Percentiles rank a stretch among this genome's conserved stretches.
phyloP scores from a whole-genome alignment of 305 asterid species.

The Fraxinus latifolia region DNA sequence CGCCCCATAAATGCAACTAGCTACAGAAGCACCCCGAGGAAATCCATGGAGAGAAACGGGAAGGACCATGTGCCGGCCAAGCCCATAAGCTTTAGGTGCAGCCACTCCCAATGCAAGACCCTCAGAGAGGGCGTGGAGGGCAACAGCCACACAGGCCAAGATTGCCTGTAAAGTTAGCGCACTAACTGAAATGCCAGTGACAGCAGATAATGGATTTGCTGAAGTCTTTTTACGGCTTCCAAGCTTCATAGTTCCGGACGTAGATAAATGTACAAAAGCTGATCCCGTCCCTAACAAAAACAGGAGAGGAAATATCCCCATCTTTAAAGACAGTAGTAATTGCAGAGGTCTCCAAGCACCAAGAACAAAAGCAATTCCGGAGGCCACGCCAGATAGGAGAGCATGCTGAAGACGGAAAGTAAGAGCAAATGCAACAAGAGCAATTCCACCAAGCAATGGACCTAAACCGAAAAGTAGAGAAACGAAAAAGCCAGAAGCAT shows the following conservation, averaged over 20 bases:
- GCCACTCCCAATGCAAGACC: constrained; percentile 96
- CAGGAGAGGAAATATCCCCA: constrained; percentile 55
- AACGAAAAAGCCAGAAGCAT: constrained; percentile 79
- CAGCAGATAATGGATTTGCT: constrained; percentile 45
- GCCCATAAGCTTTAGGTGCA: constrained; percentile 93
- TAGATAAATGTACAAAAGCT: constrained; percentile 42
- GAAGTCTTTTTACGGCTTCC: constrained; percentile 63
- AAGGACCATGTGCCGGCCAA: constrained; percentile 91
- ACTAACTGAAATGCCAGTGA: constrained; percentile 47
- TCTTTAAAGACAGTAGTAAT: constrained; percentile 62
- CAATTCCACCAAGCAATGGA: constrained; percentile 77
- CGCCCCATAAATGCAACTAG: constrained; percentile 85
- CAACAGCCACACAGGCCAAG: constrained; percentile 65
- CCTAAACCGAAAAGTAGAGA: constrained; percentile 88
- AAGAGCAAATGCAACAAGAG: constrained; percentile 74
- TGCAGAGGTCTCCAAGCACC: constrained; percentile 89
- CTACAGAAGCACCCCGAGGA: constrained; percentile 94
- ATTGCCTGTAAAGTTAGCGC: constrained; percentile 73
- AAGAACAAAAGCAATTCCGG: constrained; percentile 83
- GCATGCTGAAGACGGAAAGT: constrained; percentile 78
- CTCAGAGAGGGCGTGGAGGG: constrained; percentile 82
- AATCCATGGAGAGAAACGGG: constrained; percentile 95
- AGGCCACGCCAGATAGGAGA: constrained; percentile 77
- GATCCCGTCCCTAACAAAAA: constrained; percentile 55
- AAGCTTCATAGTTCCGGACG: constrained; percentile 44